Base-by-base conservation (phyloP, 257 asterid species). In the Nicotiana noctiflora region DNA sequence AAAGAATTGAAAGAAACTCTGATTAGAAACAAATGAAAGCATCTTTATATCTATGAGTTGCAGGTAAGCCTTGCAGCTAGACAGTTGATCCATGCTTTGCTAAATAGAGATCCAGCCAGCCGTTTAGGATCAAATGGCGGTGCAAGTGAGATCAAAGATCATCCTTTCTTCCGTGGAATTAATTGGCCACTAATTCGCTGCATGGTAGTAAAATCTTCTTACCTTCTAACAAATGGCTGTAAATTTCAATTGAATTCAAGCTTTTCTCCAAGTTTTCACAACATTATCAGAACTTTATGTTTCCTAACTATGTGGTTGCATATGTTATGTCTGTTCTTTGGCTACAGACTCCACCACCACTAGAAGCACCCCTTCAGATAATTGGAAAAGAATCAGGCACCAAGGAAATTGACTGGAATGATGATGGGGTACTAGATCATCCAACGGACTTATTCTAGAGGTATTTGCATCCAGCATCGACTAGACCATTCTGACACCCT, bases 51-150 rank as follows among this genome's bases (percentile, higher is more conserved):
- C 56, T 29, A 79, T 14, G 44, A 27, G 82, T 86, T 82, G 59
- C 89, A 95, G 99, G 95, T 87, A 55, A 87, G 88, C 77, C 95
- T 93, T 14, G 86, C 93, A 56, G 99, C 92, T 56, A 90, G 96
- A 81, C 99, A 95, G 86, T 78, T 95, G 86, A 90, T 95, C 46
- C 88, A 93, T 84, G 92, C 96, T 60, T 77, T 95, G 83, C 81
- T 95, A 57, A 84, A 90, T 76, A 93, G 94, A 84, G 98, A 95
- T 86, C 98, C 99, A 29, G 90, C 82, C 3, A 83, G 84, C 80
- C 98, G 99, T 63, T 80, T 95, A 83, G 99, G 99, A 83, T 92
- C 99, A 49, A 92, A 84, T 55, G 89, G 89, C 32, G 99, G 99
- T 65, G 97, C 99, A 77, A 89, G 88, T 79, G 97, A 95, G 88